A percentile compares a stretch with the other conserved stretches of the same genome.
phyloP scores from a whole-genome alignment of 176 grass and related monocot genomes.

The Zoysia japonica region DNA sequence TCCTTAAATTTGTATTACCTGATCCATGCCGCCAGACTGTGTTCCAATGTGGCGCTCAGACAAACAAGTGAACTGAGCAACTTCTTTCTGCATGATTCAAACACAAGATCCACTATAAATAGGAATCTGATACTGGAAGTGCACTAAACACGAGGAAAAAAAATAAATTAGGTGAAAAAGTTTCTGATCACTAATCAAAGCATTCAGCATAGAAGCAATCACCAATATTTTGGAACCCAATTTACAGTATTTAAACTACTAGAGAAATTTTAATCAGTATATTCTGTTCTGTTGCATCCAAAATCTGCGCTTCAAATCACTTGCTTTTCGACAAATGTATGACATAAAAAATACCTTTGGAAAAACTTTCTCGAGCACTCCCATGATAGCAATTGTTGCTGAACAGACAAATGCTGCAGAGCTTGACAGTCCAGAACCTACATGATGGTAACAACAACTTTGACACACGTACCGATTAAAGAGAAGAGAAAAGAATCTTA shows the following conservation, averaged over 20 bases:
- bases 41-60: slow-evolving; percentile 92
- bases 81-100: slow-evolving; percentile 85
- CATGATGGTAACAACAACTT: slow-evolving; percentile 18
- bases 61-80: slow-evolving; percentile 90
- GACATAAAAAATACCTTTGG: slow-evolving; percentile 58
- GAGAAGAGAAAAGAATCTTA: slow-evolving; percentile 11
- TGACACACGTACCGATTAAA: not conserved
- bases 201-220: too few species aligned
- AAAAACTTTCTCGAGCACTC: slow-evolving; percentile 68
- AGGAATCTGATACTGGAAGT: not conserved
- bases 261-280: too few species aligned
- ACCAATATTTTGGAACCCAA: too few species aligned
- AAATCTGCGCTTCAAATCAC: not conserved
- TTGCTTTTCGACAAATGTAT: not conserved
- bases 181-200: too few species aligned
- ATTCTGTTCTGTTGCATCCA: too few species aligned
- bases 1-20: slow-evolving; percentile 47
- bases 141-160: not conserved
- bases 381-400: slow-evolving; percentile 92
- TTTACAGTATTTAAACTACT: too few species aligned
- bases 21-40: slow-evolving; percentile 97
- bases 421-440: slow-evolving; percentile 93
- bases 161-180: too few species aligned
- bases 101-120: slow-evolving; percentile 14
- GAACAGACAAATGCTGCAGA: slow-evolving; percentile 99